A percentile compares a stretch with the other conserved stretches of the same genome.
phyloP scores from a whole-genome alignment of 176 grass and related monocot species.

The Elaeis guineensis region DNA sequence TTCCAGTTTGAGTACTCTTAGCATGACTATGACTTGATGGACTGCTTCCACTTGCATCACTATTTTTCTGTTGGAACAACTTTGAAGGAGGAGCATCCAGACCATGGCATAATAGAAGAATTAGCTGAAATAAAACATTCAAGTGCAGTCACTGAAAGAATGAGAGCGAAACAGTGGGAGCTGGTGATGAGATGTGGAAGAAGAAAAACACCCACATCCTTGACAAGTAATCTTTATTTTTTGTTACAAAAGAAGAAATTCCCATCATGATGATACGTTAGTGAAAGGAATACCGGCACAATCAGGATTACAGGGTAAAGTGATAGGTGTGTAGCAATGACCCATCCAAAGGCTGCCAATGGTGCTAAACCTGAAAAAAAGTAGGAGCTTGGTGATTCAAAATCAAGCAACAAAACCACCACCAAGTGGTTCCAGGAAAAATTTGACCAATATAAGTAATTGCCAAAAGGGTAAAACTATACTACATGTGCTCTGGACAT shows the following conservation, averaged over 20 bases:
- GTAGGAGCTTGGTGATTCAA: conserved; percentile 16
- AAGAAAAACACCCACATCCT: no score
- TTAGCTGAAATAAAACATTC: conserved; percentile 33
- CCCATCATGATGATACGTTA: not conserved
- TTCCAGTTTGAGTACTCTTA: conserved; percentile 21
- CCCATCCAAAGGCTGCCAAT: conserved; percentile 94
- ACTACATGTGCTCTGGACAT: no score
- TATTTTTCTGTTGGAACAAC: conserved; percentile 44
- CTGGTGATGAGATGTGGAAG: no score
- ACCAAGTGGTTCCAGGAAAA: conserved; percentile 14
- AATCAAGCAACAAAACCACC: conserved; percentile 9
- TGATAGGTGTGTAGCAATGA: conserved; percentile 78
- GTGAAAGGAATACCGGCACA: conserved; percentile 46
- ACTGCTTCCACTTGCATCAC: conserved; percentile 13
- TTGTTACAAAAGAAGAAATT: conserved; percentile 7
- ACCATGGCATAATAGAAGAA: conserved; percentile 80
- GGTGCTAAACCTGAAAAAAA: conserved; percentile 55
- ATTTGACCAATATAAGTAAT: conserved; percentile 1
- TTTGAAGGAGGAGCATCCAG: conserved; percentile 73
- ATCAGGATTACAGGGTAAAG: conserved; percentile 86
- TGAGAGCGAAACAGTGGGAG: not conserved
- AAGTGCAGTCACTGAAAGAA: not conserved
- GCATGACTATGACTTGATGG: conserved; percentile 7
- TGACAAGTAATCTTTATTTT: no score
- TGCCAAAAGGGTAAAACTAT: no score